Evolutionary conservation across 371 early-diverging fungal genomes (phyloP), one percentile per base, ranked within the genome.

Genomic region (Dichotomocladium elegans): DNA sequence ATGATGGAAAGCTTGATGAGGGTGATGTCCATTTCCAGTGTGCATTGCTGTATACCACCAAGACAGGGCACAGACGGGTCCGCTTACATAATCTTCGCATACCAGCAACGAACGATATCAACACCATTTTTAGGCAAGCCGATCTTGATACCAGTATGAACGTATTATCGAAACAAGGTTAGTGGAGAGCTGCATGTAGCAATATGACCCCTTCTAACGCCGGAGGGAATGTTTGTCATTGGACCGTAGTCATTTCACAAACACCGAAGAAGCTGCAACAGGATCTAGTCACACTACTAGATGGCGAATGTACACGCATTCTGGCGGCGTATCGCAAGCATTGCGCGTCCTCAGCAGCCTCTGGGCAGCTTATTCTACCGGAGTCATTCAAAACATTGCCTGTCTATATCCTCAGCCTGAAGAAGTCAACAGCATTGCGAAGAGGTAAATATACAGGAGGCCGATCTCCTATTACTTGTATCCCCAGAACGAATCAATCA

Each of bases 341-440:
- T 66, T 94, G 94, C 58, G 95, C 97, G 10, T 74, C 91, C 4
- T 79, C 88, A 4, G 90, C 92, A 10, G 81, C 92, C 2, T 84
- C 94, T 6, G 95, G 95, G 22, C 98, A 97, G 75, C 80, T 98
- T 6, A 96, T 98, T 51, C 72, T 98, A 41, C 98, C 99, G 11
- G 99, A 98, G 64, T 84, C 93, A 0, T 94, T 89, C 75, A 98
- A 98, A 70, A 74, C 95, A 52, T 81, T 91, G 49, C 98, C 99
- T n/a, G 72, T 98, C 30, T 94, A 89, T 76, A 42, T 45, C 6
- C 50, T 57, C 9, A 54, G 49, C 12, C 50, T 98, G 48, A 81
- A 92, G 22, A 96, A 96, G 60, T 82, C 83, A 40, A 74, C 71
- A 15, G 83, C 89, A 0, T 72, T 96, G 49, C 83, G 92, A 35